A percentile compares a stretch with the other conserved stretches of the same genome.
Evolutionary conservation across 177 flowering plant species (phyloP).

Genomic region (Vitis hybrid): DNA sequence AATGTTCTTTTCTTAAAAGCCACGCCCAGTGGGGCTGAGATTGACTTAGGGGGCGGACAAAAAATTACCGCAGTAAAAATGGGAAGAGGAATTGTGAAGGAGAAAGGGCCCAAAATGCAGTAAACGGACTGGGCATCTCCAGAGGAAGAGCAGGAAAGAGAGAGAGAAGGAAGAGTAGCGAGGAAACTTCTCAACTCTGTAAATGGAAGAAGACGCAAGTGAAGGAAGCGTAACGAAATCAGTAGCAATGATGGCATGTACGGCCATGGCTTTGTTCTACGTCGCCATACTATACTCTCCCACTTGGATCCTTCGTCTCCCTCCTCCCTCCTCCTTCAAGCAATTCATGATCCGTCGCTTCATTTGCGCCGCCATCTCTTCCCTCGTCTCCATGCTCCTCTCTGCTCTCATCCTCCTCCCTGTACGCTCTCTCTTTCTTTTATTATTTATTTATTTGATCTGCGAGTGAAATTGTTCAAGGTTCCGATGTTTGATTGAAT

Average conservation of each 20-base stretch:
- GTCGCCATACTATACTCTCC: slow-evolving; percentile 85
- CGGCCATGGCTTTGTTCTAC: slow-evolving; percentile 66
- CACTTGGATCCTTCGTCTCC: slow-evolving; percentile 71
- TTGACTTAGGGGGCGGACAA: too few species aligned
- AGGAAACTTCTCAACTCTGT: not conserved
- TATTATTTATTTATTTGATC: not conserved
- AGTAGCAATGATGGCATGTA: slow-evolving; percentile 59
- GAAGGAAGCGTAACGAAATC: slow-evolving; percentile 34
- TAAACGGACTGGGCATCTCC: too few species aligned
- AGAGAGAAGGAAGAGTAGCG: not conserved
- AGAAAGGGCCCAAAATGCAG: too few species aligned
- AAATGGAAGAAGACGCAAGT: slow-evolving; percentile 10
- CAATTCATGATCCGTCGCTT: slow-evolving; percentile 80
- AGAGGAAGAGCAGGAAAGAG: not conserved
- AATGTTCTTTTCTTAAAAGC: too few species aligned
- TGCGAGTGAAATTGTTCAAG: not conserved
- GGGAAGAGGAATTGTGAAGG: too few species aligned
- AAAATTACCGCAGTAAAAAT: too few species aligned
- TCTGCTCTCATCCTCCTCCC: slow-evolving; percentile 68
- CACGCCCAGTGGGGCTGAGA: too few species aligned
- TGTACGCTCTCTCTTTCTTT: slow-evolving; percentile 30
- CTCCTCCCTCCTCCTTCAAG: slow-evolving; percentile 59
- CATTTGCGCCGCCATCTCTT: slow-evolving; percentile 66
- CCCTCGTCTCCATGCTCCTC: slow-evolving; percentile 47
- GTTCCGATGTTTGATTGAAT: not conserved